phyloP scores from a whole-genome alignment of 1,284 basidiomycete genomes.

The Rhodotorula sp. region DNA sequence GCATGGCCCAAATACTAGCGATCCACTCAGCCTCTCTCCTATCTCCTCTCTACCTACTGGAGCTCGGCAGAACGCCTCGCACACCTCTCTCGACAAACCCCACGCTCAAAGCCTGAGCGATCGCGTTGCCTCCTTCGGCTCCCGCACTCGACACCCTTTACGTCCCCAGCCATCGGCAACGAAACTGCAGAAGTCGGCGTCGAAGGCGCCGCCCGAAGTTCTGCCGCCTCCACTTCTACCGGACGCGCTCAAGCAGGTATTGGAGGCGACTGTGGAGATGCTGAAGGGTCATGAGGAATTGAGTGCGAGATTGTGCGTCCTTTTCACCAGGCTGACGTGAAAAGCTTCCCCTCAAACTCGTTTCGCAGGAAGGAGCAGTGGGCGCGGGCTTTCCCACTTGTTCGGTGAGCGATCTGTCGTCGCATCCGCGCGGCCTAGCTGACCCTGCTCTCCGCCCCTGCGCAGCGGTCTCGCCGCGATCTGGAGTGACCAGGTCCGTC shows the following conservation, averaged over 20 bases:
- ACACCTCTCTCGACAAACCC: not conserved
- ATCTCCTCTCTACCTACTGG: constrained; percentile 1
- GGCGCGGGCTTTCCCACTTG: constrained; percentile 60
- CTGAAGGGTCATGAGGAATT: constrained; percentile 81
- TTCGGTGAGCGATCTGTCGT: constrained; percentile 56
- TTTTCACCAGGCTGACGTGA: constrained; percentile 59
- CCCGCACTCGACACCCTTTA: constrained; percentile 6
- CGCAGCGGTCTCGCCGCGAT: constrained; percentile 71
- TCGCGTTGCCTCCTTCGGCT: constrained; percentile 8
- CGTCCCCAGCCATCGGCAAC: not conserved
- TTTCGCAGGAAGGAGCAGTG: constrained; percentile 22
- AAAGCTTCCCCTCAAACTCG: not conserved
- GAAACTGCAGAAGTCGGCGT: constrained; percentile 1
- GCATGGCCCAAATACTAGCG: not conserved
- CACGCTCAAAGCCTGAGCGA: not conserved
- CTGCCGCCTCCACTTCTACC: constrained; percentile 60
- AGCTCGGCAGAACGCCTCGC: not conserved
- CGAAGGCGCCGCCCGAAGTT: constrained; percentile 34
- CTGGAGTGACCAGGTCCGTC: constrained; percentile 82
- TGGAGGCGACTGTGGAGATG: constrained; percentile 79
- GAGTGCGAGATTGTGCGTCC: constrained; percentile 66
- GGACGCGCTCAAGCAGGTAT: constrained; percentile 76
- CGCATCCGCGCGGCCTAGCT: not conserved
- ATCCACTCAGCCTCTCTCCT: not conserved
- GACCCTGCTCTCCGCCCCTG: accelerated